These are phyloP conservation scores for Primulina eburnea DNA, from an alignment of 257 asterid genomes.

Conservation along the genomic window DNA sequence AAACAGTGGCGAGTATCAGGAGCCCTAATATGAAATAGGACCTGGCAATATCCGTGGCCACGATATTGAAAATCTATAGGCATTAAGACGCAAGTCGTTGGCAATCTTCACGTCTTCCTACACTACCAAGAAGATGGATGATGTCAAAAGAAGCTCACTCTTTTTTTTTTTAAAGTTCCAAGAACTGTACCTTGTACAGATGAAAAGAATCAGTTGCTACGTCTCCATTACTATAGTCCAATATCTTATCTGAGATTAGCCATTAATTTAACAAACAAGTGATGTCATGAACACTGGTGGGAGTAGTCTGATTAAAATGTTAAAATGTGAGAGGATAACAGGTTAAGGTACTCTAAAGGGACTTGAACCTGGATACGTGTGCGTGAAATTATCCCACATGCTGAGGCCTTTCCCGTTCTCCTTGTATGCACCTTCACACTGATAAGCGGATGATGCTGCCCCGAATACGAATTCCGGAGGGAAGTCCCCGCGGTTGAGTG, in stretches of 20 bases:
- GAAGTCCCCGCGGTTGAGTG: slow-evolving; percentile 24
- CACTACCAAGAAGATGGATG: not conserved
- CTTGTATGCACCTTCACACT: slow-evolving; percentile 41
- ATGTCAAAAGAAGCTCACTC: not conserved
- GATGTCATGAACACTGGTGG: too few relatives aligned
- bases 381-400: slow-evolving; percentile 51
- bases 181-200: slow-evolving; percentile 35
- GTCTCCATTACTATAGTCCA: slow-evolving; percentile 35
- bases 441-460: slow-evolving; percentile 51
- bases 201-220: slow-evolving; percentile 45
- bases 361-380: slow-evolving; percentile 41
- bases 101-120: slow-evolving; percentile 48
- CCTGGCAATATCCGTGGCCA: slow-evolving; percentile 59
- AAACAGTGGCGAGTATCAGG: not conserved
- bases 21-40: not conserved
- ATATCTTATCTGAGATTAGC: slow-evolving; percentile 37
- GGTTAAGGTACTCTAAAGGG: not conserved
- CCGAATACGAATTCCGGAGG: slow-evolving; percentile 39
- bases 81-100: slow-evolving; percentile 37
- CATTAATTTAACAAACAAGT: not conserved
- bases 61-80: slow-evolving; percentile 53
- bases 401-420: slow-evolving; percentile 40
- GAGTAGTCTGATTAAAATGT: not conserved
- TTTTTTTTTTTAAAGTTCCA: not conserved
- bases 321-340: not conserved